A percentile compares a stretch with the other conserved stretches of the same genome.
phyloP scores from a whole-genome alignment of 1,139 yeast species.

The Geotrichum macrosporum region DNA sequence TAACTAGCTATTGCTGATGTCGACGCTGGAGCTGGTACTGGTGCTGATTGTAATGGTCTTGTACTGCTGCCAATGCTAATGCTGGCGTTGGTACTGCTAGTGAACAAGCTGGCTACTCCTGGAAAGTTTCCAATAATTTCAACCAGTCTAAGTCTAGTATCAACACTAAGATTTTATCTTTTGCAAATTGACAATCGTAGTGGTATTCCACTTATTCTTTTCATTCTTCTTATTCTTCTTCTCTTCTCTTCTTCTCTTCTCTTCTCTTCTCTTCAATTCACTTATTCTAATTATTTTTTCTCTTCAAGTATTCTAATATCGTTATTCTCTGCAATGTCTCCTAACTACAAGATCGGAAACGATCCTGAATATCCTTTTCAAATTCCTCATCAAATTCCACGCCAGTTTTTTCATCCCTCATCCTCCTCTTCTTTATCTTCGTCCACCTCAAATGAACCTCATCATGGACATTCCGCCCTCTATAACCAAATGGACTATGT shows the following conservation, averaged over 20 bases:
- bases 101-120: too few relatives aligned
- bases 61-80: too few relatives aligned
- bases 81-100: too few relatives aligned
- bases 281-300: background rate
- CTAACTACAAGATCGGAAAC: constrained; percentile 10
- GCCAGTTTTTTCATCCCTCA: too few relatives aligned
- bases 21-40: too few relatives aligned
- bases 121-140: too few relatives aligned
- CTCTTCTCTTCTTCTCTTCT: constrained; percentile 1
- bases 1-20: too few relatives aligned
- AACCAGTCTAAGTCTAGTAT: too few relatives aligned
- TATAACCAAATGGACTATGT: background rate
- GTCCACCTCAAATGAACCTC: too few relatives aligned
- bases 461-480: background rate
- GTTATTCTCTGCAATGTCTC: background rate
- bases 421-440: too few relatives aligned
- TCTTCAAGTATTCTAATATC: background rate
- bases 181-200: background rate
- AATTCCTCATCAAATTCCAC: constrained; percentile 4
- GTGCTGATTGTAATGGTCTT: too few relatives aligned
- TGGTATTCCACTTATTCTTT: background rate
- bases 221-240: background rate
- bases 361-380: constrained; percentile 8
- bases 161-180: background rate
- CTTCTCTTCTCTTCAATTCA: background rate